Conservation (phyloP, 768 basidiomycete species). For the Kwoniella dendrophila region DNA sequence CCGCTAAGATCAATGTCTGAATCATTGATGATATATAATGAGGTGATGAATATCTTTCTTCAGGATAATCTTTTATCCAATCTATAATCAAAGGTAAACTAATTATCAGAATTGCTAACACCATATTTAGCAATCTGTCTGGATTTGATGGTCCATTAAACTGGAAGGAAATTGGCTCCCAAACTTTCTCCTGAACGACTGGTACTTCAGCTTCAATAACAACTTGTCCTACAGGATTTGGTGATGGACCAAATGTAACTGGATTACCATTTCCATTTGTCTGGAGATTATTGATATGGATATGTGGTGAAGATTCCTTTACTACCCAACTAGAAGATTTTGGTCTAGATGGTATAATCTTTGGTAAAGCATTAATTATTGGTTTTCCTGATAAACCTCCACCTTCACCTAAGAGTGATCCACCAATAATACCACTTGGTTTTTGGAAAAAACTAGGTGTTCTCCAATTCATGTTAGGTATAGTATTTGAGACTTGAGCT, state of each 20-base stretch:
- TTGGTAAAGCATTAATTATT: not conserved
- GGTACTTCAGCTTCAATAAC: conserved; percentile 1
- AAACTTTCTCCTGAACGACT: conserved; percentile 6
- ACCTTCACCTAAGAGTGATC: not conserved
- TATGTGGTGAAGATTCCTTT: conserved; percentile 15
- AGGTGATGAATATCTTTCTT: conserved; percentile 12
- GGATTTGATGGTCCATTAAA: conserved; percentile 36
- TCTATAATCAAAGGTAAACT: conserved; percentile 28
- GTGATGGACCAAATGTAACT: not conserved
- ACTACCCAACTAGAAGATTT: conserved; percentile 11
- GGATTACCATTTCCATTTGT: conserved; percentile 14
- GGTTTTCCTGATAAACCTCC: not conserved
- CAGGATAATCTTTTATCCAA: conserved; percentile 29
- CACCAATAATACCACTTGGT: conserved; percentile 9
- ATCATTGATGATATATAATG: conserved; percentile 23
- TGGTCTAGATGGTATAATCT: conserved; percentile 8
- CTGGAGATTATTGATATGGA: conserved; percentile 25
- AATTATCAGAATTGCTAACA: conserved; percentile 23
- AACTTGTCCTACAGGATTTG: not conserved
- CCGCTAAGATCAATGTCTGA: conserved; percentile 26
- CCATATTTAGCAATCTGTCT: conserved; percentile 29
- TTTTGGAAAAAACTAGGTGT: conserved; percentile 2
- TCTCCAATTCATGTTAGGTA: conserved; percentile 11
- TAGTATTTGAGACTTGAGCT: not conserved
- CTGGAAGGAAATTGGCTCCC: conserved; percentile 17